These are phyloP conservation scores for Goffeauzyma gilvescens DNA, from an alignment of 768 basidiomycete genomes.

Conservation along the genomic window DNA sequence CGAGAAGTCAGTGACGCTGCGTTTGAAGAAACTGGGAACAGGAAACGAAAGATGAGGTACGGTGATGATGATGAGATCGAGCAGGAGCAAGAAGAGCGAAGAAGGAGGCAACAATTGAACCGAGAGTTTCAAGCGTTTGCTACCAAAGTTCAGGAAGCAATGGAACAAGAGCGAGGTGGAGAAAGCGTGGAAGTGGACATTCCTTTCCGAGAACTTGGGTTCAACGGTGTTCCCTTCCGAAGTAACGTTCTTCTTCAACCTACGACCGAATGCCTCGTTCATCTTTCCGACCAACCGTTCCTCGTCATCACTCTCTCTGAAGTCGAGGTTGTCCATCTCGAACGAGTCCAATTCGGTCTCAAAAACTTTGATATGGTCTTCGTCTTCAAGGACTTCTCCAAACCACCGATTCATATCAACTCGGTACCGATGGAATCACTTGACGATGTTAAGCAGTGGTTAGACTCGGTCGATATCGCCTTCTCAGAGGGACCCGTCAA, in stretches of 20 bases:
- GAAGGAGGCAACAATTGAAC: conserved; percentile 69
- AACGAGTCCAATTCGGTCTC: conserved; percentile 85
- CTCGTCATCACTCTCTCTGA: conserved; percentile 83
- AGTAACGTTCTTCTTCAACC: conserved; percentile 87
- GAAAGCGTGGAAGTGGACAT: conserved; percentile 83
- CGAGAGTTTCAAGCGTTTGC: conserved; percentile 87
- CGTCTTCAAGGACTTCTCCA: conserved; percentile 78
- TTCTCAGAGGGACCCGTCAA: conserved; percentile 92
- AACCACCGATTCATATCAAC: conserved; percentile 82
- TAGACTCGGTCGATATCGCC: conserved; percentile 93
- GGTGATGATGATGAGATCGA: conserved; percentile 98
- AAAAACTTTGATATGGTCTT: conserved; percentile 97
- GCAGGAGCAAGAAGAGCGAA: conserved; percentile 91
- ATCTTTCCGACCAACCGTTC: conserved; percentile 88
- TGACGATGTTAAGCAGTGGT: conserved; percentile 97
- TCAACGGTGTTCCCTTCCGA: conserved; percentile 89
- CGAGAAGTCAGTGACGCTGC: conserved; percentile 93
- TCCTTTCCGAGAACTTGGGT: conserved; percentile 90
- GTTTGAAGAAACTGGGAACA: conserved; percentile 97
- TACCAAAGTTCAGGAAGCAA: conserved; percentile 77
- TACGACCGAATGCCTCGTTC: conserved; percentile 88
- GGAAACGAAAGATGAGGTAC: conserved; percentile 88
- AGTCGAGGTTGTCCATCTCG: conserved; percentile 89
- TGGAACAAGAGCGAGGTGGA: conserved; percentile 49
- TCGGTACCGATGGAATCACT: conserved; percentile 75